Evolutionary conservation across 108 stramenopile genomes (phyloP), one percentile per base, ranked within the genome.

Genomic region (Stephanodiscus minutulus): DNA sequence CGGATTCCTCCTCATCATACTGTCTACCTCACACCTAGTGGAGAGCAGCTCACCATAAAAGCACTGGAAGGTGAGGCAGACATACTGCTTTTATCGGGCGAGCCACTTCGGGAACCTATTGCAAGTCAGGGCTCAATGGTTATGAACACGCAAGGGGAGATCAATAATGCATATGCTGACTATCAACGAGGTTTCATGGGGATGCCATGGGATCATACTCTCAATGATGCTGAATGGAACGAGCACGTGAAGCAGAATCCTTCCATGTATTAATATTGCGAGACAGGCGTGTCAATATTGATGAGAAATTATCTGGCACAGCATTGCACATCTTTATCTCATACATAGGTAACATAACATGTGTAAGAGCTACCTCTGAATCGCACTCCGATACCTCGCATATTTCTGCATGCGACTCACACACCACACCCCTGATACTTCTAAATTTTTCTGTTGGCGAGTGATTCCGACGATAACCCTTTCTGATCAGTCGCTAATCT

Each of bases 71-170:
- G 74, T 5, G 64, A 61, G 13, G 82, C 86, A 10, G 93, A 95
- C 64, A 60, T 91, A 27, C 56, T 95, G 37, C 39, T 95, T 1
- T 60, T 95, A 21, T 72, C 86, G 4, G 91, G 89, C 3, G 62
- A 66, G 27, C 89, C 89, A 0, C 54, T 95, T 7, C 52, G 66
- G 12, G 91, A 95, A 76, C 91, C 91, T 4, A 64, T 90, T 22
- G 83, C 83, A 21, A 74, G 85, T 12, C 83, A 85, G 49, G 93
- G 93, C 25, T 74, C 74, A 28, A 90, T 94, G 87, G 93, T 94
- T 13, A 90, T 94, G 93, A 91, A 87, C 44, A 74, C 70, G 21
- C 37, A 61, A 1, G 28, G 47, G 22, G 86, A 94, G 61, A 88
- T 94, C 25, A 47, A 90, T 18, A 49, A 70, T 41, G 93, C 93